Conservation (phyloP, 2,329 filamentous ascomycete genomes). For the Emergomyces orientalis region DNA sequence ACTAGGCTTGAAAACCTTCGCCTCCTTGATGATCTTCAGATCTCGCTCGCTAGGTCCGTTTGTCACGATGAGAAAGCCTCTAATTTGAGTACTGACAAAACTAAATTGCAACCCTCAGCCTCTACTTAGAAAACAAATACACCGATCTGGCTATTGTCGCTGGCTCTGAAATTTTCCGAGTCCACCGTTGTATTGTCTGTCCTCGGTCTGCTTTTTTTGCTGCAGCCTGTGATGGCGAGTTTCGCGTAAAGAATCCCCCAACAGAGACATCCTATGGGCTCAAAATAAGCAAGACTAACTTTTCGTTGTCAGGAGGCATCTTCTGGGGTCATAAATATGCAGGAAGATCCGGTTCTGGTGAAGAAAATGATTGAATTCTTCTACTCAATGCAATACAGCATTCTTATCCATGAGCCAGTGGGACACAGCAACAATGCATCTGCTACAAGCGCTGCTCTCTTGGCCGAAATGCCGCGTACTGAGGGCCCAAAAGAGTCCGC, state of each 20-base stretch:
- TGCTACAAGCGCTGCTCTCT: neutral
- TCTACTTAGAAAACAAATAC: conserved; percentile 7
- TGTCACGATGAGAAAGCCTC: neutral
- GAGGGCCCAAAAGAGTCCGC: neutral
- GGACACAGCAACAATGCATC: neutral
- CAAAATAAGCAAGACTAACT: neutral
- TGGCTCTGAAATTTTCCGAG: conserved; percentile 12
- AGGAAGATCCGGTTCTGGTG: conserved; percentile 11
- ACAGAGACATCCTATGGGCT: neutral
- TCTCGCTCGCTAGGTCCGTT: neutral
- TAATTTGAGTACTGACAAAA: neutral
- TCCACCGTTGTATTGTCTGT: conserved; percentile 18
- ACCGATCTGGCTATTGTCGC: conserved; percentile 15
- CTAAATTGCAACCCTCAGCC: neutral
- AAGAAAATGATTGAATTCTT: conserved; percentile 12
- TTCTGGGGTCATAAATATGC: conserved; percentile 9
- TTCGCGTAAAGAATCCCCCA: conserved; percentile 9
- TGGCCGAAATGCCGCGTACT: neutral
- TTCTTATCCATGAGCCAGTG: neutral
- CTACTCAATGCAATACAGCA: conserved; percentile 1
- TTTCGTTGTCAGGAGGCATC: conserved; percentile 9
- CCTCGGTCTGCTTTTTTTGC: conserved; percentile 15
- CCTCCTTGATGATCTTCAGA: neutral
- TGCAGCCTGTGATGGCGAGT: conserved; percentile 12
- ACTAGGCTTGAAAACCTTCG: too few relatives aligned